Evolutionary conservation across 345 rosid genomes (phyloP).

Genomic region (Eutrema yunnanense): DNA sequence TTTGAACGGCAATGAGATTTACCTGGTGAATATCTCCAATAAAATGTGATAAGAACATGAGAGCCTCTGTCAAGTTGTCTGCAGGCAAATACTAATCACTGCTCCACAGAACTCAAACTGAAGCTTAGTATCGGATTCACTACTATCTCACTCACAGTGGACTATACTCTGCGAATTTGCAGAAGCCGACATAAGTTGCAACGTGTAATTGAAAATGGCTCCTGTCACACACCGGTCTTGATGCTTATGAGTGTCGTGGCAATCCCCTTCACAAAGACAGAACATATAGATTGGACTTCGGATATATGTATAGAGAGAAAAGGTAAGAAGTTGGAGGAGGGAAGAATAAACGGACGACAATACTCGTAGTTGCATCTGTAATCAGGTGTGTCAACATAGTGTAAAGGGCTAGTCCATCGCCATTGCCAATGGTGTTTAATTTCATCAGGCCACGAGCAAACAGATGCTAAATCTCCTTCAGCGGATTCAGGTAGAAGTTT

Average conservation of each 20-base stretch:
- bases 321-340: not conserved
- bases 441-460: slow-evolving; percentile 91
- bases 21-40: slow-evolving; percentile 97
- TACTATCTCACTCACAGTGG: slow-evolving; percentile 42
- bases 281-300: not conserved
- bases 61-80: slow-evolving; percentile 92
- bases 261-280: slow-evolving; percentile 62
- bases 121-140: slow-evolving; percentile 4
- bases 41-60: slow-evolving; percentile 83
- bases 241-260: slow-evolving; percentile 63
- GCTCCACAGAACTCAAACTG: not conserved
- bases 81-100: slow-evolving; percentile 18
- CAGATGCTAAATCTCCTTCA: slow-evolving; percentile 76
- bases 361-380: slow-evolving; percentile 78
- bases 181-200: slow-evolving; percentile 56
- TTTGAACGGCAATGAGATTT: not conserved
- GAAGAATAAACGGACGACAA: slow-evolving; percentile 50
- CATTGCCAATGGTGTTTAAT: slow-evolving; percentile 45
- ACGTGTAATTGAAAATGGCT: slow-evolving; percentile 82
- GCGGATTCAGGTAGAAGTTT: slow-evolving; percentile 73
- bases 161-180: slow-evolving; percentile 17
- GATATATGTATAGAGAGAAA: not conserved
- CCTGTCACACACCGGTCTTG: slow-evolving; percentile 71
- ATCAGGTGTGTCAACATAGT: slow-evolving; percentile 91
- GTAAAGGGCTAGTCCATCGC: slow-evolving; percentile 82